These are phyloP conservation scores for Penicillium coprophilum DNA, from an alignment of 495 filamentous ascomycete genomes.

Conservation along the genomic window DNA sequence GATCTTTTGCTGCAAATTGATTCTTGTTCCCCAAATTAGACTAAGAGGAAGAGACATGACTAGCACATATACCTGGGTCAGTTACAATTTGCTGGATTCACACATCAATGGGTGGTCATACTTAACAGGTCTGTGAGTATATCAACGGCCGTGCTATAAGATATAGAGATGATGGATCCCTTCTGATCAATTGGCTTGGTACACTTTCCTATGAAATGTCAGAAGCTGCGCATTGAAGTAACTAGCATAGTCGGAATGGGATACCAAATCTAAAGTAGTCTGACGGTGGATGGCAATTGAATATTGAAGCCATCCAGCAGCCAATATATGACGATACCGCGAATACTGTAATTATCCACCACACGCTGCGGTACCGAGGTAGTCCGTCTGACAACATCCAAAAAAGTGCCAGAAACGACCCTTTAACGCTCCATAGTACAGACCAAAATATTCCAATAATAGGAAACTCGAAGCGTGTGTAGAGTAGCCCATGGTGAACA, in stretches of 20 bases:
- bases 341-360: slow-evolving; percentile 38
- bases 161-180: slow-evolving; percentile 39
- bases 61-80: slow-evolving; percentile 5
- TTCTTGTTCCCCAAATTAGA: slow-evolving; percentile 29
- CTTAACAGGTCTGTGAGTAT: slow-evolving; percentile 41
- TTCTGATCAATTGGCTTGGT: slow-evolving; percentile 18
- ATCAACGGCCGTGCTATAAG: slow-evolving; percentile 46
- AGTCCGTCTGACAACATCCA: slow-evolving; percentile 43
- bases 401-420: slow-evolving; percentile 48
- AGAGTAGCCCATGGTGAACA: slow-evolving; percentile 18
- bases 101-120: slow-evolving; percentile 6
- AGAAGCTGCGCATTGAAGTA: neutral
- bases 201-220: slow-evolving; percentile 18
- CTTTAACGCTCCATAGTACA: slow-evolving; percentile 49
- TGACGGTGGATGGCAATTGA: slow-evolving; percentile 41
- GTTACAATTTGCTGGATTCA: neutral
- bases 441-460: slow-evolving; percentile 51
- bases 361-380: slow-evolving; percentile 36
- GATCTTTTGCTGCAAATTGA: slow-evolving; percentile 32
- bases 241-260: neutral
- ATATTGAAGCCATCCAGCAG: slow-evolving; percentile 31
- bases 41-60: slow-evolving; percentile 37
- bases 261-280: slow-evolving; percentile 43
- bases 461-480: slow-evolving; percentile 42
- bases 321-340: slow-evolving; percentile 38